Conservation (phyloP, 257 asterid genomes). For the Solanum habrochaites region DNA sequence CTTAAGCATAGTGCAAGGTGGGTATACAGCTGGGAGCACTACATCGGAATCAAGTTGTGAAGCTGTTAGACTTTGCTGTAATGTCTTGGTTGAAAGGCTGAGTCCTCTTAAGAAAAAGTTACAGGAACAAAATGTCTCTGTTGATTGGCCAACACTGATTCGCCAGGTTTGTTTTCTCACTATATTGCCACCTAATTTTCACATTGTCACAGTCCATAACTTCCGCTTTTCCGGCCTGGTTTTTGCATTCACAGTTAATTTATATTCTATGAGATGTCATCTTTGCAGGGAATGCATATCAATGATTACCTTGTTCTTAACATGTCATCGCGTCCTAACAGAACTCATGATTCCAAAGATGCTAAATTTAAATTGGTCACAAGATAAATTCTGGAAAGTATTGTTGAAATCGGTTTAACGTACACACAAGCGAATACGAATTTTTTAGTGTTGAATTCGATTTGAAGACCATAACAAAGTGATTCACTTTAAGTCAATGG, state of each 20-base stretch:
- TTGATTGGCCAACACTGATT: slow-evolving; percentile 48
- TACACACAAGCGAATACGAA: background rate
- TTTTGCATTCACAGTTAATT: background rate
- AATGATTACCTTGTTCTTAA: background rate
- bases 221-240: background rate
- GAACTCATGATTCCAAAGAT: background rate
- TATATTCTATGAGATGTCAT: background rate
- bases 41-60: slow-evolving; percentile 75
- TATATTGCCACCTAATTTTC: background rate
- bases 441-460: background rate
- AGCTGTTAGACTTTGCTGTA: slow-evolving; percentile 63
- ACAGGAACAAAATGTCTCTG: slow-evolving; percentile 35
- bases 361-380: background rate
- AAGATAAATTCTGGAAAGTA: background rate
- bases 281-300: background rate
- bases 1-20: slow-evolving; percentile 58
- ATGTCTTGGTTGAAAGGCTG: slow-evolving; percentile 45
- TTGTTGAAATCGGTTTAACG: background rate
- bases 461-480: background rate
- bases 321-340: background rate
- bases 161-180: slow-evolving; percentile 27
- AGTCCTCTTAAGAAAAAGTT: slow-evolving; percentile 31
- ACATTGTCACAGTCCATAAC: background rate
- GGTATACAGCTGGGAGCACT: slow-evolving; percentile 64
- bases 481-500: background rate